Evolutionary conservation across 169 alveolate genomes (phyloP), one percentile per base, ranked within the genome.

Genomic region (Plasmodium yoelii): DNA sequence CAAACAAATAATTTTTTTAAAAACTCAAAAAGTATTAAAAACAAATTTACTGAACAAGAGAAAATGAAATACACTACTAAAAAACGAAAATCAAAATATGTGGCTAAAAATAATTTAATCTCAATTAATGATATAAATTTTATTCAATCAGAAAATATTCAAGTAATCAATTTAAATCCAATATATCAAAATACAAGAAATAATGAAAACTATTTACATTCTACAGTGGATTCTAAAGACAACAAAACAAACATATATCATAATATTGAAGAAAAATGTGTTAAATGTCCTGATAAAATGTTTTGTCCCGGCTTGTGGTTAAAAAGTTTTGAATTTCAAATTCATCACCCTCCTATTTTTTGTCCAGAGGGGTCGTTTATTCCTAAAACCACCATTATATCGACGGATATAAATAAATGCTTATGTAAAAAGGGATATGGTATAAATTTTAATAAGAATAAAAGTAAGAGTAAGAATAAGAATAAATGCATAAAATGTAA

Each of bases 331-430:
- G 91, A 91, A 49, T 51, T 47, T 24, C 68, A 80, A 69, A 89
- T 93, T 18, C 96, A 93, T 42, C 93, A 93, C 72, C 92, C 93
- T 5, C 94, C 96, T 1, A 90, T 90, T 60, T 77, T 87, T 44
- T 93, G 96, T 44, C 96, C 96, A 12, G 63, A 71, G 19, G 96
- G 96, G 7, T 88, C 96, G n/a, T 56, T 60, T 39, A 87, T 93
- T 24, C 95, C 95, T 51, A 61, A 87, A n/a, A 92, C 92, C 26
- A 61, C 96, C 7, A 49, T 94, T 39, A 89, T 89, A 71, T 84
- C 95, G 5, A 63, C 94, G 12, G 88, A 93, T 34, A 44, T 92
- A 15, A 24, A 94, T 13, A 94, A 93, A 59, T 93, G 96, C 70
- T 51, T 93, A 51, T 93, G 96, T 44, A 88, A 82, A 15, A 94